phyloP scores from a whole-genome alignment of 108 stramenopile genomes.

The Cyclotella cryptica region DNA sequence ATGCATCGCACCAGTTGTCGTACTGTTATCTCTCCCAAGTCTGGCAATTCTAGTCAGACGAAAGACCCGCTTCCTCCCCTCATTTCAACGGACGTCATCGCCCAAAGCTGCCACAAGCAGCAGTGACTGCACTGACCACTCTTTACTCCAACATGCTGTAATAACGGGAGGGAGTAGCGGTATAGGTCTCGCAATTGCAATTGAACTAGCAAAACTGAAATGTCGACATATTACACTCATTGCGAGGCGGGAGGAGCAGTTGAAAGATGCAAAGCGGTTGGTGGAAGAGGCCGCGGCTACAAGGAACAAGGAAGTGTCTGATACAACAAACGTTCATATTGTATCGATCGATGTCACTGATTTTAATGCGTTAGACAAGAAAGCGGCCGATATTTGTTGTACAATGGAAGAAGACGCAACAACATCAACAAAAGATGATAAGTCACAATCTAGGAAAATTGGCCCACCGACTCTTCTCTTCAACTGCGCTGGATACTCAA shows the following conservation, averaged over 20 bases:
- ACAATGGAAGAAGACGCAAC: not conserved
- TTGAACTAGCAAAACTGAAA: constrained; percentile 63
- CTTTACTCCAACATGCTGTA: constrained; percentile 69
- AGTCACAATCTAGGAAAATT: not conserved
- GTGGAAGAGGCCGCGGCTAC: constrained; percentile 46
- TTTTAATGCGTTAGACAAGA: constrained; percentile 48
- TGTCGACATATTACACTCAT: constrained; percentile 73
- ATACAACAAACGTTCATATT: constrained; percentile 33
- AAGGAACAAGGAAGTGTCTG: not conserved
- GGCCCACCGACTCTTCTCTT: constrained; percentile 66
- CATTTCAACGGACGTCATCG: constrained; percentile 4
- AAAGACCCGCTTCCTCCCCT: constrained; percentile 35
- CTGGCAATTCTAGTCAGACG: constrained; percentile 59
- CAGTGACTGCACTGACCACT: not conserved
- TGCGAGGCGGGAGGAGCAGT: constrained; percentile 67
- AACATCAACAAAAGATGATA: not conserved
- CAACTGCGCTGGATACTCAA: constrained; percentile 82
- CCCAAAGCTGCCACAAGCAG: not conserved
- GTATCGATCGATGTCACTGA: constrained; percentile 76
- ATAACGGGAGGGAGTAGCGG: constrained; percentile 88
- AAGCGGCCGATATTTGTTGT: constrained; percentile 41
- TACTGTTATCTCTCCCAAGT: constrained; percentile 65
- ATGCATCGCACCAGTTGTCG: constrained; percentile 54
- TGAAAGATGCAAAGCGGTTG: constrained; percentile 64
- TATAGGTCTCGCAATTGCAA: constrained; percentile 83